Base-by-base conservation (phyloP, 371 early-diverging fungal genomes). In the Lichtheimia corymbifera region DNA sequence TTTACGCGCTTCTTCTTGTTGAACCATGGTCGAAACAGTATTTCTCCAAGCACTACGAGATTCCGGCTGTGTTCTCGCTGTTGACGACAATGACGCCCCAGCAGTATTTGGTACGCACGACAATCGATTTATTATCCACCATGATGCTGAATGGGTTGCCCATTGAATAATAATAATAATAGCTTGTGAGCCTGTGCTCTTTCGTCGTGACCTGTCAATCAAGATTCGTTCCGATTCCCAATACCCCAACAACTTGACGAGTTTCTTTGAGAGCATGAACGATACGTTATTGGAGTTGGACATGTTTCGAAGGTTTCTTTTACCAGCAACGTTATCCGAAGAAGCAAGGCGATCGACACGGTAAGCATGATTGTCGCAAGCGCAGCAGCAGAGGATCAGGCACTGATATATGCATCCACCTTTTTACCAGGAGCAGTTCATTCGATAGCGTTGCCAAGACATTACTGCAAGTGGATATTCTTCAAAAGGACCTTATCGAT, bases 381-480 rank as follows among this genome's bases (percentile, higher is more conserved):
- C 11, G 9, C 9, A 6, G 11, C 35, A 35, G 5, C 35, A 35
- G 4, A 28, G 1, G 28, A 9, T 35, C 35, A 9, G 7, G 7
- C 28, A 1, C 7, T 40, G 18, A 49, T 35, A 59, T 15, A 24
- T n/a, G 17, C 41, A 49, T n/a, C 47, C 1, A 7, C 44, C 35
- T 24, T 4, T 27, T 45, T 55, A 4, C 30, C 56, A 25, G 58
- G 35, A 35, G 64, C 12, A 66, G 63, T 17, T 49, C 60, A 35
- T 35, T 35, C 17, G 89, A 89, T 17, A 91, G 90, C 64, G 62
- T 88, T 28, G 76, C 87, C 44, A 84, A 85, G 45, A 74, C 84
- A 9, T 60, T 92, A 27, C 64, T 92, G 12, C 76, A 82, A 6
- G 78, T 90, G 12, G 90, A 90, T 50, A 63, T 73, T 13, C 45